A percentile compares a stretch with the other conserved stretches of the same genome.
phyloP scores from a whole-genome alignment of 768 basidiomycete species.

The Boletus subparvulus region DNA sequence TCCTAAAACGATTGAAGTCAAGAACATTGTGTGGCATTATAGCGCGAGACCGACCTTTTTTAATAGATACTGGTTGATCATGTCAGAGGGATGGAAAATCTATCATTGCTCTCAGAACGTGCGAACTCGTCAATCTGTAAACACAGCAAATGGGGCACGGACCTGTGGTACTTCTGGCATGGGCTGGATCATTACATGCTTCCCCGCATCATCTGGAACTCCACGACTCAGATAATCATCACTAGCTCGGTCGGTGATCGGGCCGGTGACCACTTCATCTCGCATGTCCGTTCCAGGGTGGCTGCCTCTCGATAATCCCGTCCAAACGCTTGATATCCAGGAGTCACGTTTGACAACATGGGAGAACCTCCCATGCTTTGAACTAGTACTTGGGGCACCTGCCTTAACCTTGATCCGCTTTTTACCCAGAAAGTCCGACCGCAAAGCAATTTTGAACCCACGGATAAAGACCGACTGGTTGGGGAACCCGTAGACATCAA shows the following conservation, averaged over 20 bases:
- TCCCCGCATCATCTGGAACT: not conserved
- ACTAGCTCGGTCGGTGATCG: too few species aligned
- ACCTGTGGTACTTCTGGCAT: not conserved
- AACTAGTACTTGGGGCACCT: not conserved
- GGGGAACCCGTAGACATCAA: not conserved
- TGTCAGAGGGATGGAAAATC: constrained; percentile 14
- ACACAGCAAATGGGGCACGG: not conserved
- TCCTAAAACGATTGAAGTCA: not conserved
- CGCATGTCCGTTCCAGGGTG: not conserved
- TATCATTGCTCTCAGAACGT: not conserved
- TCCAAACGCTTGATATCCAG: not conserved
- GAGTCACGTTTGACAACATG: constrained; percentile 5
- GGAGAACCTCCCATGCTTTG: not conserved
- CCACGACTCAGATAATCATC: not conserved
- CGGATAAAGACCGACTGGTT: constrained; percentile 31
- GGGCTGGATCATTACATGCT: not conserved
- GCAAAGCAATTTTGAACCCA: constrained; percentile 25
- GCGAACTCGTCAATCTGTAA: not conserved
- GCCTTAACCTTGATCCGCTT: constrained; percentile 2
- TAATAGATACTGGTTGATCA: constrained; percentile 9
- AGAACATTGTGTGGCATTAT: too few species aligned
- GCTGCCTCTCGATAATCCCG: not conserved
- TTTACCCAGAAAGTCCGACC: not conserved
- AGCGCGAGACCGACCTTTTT: not conserved
- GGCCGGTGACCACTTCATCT: not conserved